Conservation (phyloP, 208 protist species). For the Naegleria lovaniensis region DNA sequence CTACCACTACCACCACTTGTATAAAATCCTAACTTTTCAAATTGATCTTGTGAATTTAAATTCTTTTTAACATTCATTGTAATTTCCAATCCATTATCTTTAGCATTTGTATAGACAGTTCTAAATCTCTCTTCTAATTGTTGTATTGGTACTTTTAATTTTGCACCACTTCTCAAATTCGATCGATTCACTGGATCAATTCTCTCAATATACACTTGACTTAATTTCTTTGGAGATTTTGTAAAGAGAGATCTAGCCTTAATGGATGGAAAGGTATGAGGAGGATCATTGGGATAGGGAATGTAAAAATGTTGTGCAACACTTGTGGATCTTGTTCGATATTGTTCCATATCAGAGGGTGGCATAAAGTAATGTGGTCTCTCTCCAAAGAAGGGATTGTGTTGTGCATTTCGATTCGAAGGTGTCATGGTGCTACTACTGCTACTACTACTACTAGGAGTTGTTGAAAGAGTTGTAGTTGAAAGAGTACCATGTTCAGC, state of each 20-base stretch:
- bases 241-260: constrained; percentile 12
- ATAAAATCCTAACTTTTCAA: constrained; percentile 10
- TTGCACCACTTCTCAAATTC: constrained; percentile 14
- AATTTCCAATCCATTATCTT: background rate
- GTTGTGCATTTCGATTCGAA: background rate
- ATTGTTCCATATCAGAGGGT: background rate
- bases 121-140: constrained; percentile 25
- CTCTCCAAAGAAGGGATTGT: constrained; percentile 19
- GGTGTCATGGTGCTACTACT: background rate
- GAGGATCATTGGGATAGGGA: constrained; percentile 26
- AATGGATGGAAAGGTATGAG: constrained; percentile 20
- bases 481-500: no score
- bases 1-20: background rate
- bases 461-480: background rate
- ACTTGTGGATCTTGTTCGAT: background rate
- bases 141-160: constrained; percentile 23
- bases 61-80: background rate
- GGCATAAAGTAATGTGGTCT: constrained; percentile 21
- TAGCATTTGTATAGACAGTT: constrained; percentile 14
- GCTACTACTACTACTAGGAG: background rate
- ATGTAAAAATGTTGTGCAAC: background rate
- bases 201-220: constrained; percentile 12
- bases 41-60: background rate
- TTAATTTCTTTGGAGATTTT: constrained; percentile 21
- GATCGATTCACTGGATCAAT: background rate